Percentiles rank a stretch among this genome's conserved stretches.
Conservation (phyloP, 139 green algal genomes). For the Coelastrella sp. region DNA sequence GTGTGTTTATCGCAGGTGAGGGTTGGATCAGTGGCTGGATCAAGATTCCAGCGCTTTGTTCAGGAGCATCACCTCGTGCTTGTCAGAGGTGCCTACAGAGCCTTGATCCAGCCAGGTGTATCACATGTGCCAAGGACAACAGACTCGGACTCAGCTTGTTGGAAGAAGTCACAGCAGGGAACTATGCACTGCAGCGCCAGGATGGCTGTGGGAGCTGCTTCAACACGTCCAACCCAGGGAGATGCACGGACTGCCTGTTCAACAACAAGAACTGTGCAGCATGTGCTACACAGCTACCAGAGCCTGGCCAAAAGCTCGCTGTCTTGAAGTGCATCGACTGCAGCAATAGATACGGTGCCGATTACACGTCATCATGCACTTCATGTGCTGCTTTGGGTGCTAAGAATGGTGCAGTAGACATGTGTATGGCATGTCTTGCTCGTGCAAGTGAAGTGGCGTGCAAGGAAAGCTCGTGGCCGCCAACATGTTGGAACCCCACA, state of each 20-base stretch:
- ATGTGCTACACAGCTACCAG: not conserved
- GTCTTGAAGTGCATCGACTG: constrained; percentile 7
- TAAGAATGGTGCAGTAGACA: not conserved
- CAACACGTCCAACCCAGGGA: not conserved
- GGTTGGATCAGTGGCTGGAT: constrained; percentile 22
- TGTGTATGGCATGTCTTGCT: constrained; percentile 13
- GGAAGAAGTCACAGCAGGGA: not conserved
- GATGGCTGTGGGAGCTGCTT: constrained; percentile 26
- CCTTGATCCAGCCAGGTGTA: not conserved
- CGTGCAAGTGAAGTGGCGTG: constrained; percentile 21
- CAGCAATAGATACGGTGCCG: constrained; percentile 14
- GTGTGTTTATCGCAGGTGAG: constrained; percentile 5
- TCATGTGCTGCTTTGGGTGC: not conserved
- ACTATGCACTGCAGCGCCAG: not conserved
- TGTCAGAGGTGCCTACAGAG: not conserved
- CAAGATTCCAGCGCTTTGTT: not conserved
- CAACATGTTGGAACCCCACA: not conserved
- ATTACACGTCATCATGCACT: not conserved
- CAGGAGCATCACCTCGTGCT: not conserved
- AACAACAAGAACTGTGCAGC: not conserved
- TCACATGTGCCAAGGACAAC: constrained; percentile 5
- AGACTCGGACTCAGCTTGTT: not conserved
- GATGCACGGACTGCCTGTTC: constrained; percentile 5
- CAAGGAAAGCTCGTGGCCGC: not conserved
- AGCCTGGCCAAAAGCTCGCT: not conserved